Base-by-base conservation (phyloP, 768 basidiomycete species). In the Rubroboletus satanas region DNA sequence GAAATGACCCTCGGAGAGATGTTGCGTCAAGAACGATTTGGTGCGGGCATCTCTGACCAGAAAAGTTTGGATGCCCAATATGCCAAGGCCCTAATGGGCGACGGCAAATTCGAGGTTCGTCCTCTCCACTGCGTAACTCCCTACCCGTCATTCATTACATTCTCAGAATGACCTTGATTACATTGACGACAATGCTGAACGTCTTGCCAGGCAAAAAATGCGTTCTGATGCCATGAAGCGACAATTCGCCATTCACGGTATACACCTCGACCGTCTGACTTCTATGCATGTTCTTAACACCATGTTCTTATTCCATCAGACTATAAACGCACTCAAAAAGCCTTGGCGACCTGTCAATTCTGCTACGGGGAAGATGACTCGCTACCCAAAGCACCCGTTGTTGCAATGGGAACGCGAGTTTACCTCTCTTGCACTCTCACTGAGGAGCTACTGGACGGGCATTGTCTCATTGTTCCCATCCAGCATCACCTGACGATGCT, bases 181-280 rank as follows among this genome's bases (percentile, higher is more conserved):
- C 62, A 87, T 97, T 58, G 97, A 99, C 61, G 97, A 98, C 59
- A 96, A 98, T 67, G 94, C 93, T 0, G 96, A 96, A 64, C 87
- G 85, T 61, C 79, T 98, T 0, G 92, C 90, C 37, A 78, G 95
- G 52, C 86, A 93, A 71, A 98, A 96, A 73, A 94, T 98, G 91
- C 89, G 94, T 49, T 85, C 87, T 5, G 96, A 98, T 65, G 92
- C 88, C 21, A 93, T 97, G 88, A 98, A 94, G 70, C 83, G 95
- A 43, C 90, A 93, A 61, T 99, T 98, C 69, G 97, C 97, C 12
- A 90, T 99, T 58, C 84, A 98, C 55, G 95, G 94, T 92, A 58
- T 37, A 79, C 67, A n/a, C 5, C 5, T 41, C 23, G 4, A 45
- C 9, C 33, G 44, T 53, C 28, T 35, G 31, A 23, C 18, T 14